These are phyloP conservation scores for Yamadazyma blattariae DNA, from an alignment of 1,139 yeast genomes.

Conservation along the genomic window DNA sequence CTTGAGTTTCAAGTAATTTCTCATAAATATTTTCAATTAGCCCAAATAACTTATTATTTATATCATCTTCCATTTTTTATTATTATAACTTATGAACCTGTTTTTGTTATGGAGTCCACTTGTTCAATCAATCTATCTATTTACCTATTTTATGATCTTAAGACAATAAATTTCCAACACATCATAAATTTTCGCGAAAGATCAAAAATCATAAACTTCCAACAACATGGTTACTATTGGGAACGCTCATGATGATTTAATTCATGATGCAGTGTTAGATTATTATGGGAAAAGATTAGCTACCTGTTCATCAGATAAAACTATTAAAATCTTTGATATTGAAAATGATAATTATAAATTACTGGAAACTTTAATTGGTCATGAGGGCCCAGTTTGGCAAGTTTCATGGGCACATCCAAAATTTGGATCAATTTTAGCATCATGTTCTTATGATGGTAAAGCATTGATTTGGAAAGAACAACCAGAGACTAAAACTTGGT, in stretches of 20 bases:
- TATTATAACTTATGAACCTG: neutral
- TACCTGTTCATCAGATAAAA: conserved; percentile 92
- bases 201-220: neutral
- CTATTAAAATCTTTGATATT: conserved; percentile 87
- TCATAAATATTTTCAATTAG: conserved; percentile 5
- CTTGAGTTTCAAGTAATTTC: conserved; percentile 8
- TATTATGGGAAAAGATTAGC: conserved; percentile 95
- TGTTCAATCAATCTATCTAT: too few relatives aligned
- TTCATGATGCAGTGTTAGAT: conserved; percentile 96
- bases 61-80: conserved; percentile 14
- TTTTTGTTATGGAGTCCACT: too few relatives aligned
- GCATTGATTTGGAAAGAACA: conserved; percentile 91
- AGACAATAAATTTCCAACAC: too few relatives aligned
- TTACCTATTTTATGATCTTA: too few relatives aligned
- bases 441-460: conserved; percentile 93
- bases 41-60: conserved; percentile 8
- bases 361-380: conserved; percentile 79
- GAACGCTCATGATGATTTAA: conserved; percentile 83
- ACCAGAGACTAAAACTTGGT: conserved; percentile 81
- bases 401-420: conserved; percentile 99
- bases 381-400: conserved; percentile 99
- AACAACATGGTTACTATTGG: conserved; percentile 63
- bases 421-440: conserved; percentile 91
- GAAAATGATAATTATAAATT: conserved; percentile 80
- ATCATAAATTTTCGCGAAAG: neutral